These are phyloP conservation scores for Mycena belliarum DNA, from an alignment of 768 basidiomycete species.

Conservation along the genomic window DNA sequence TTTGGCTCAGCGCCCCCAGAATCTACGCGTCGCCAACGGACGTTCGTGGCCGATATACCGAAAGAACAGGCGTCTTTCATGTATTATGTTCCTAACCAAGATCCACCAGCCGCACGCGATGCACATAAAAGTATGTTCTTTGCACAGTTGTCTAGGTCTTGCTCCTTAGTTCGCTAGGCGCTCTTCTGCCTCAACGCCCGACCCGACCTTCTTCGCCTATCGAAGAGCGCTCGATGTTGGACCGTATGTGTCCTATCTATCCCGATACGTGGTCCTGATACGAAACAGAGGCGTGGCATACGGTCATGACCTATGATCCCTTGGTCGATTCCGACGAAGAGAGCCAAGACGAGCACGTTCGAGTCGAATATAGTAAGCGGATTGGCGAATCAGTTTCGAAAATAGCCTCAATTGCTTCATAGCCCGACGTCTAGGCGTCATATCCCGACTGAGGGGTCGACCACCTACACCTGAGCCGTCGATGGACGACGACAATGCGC, in stretches of 20 bases:
- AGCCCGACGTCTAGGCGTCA: conserved; percentile 55
- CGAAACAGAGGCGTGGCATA: conserved; percentile 70
- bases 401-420: background rate
- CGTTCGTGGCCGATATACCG: conserved; percentile 32
- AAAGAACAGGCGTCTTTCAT: conserved; percentile 49
- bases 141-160: background rate
- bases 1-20: conserved; percentile 28
- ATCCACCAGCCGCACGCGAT: conserved; percentile 22
- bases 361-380: conserved; percentile 60
- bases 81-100: conserved; percentile 49
- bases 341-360: conserved; percentile 58
- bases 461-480: conserved; percentile 48
- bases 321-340: conserved; percentile 77
- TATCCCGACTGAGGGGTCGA: conserved; percentile 52
- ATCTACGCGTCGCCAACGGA: conserved; percentile 32
- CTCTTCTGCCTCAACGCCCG: conserved; percentile 12
- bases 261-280: background rate
- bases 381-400: background rate
- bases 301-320: conserved; percentile 62
- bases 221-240: conserved; percentile 45
- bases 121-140: background rate
- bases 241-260: conserved; percentile 36
- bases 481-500: conserved; percentile 14
- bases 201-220: conserved; percentile 12
- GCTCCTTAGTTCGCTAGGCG: background rate